Evolutionary conservation across 1,284 basidiomycete genomes (phyloP), one percentile per base, ranked within the genome.

Genomic region (Apiotrichum laibachii): DNA sequence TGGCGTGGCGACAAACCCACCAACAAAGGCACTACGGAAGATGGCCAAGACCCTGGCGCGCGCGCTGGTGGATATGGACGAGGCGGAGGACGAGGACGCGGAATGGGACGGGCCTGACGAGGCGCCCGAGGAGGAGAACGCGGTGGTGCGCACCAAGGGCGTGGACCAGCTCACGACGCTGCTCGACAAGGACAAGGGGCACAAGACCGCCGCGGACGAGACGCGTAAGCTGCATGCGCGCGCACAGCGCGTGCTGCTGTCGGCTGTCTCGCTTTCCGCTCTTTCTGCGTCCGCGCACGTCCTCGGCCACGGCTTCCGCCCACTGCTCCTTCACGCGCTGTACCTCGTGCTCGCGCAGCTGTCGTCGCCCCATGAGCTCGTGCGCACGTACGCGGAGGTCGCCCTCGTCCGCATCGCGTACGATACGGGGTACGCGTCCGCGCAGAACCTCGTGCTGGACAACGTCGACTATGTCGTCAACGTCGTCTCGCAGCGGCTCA

Each of bases 391-490:
- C 22, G 91, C 87, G 1, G 80, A 87, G 6, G 84, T 85, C 6
- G 81, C 90, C 1, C 81, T 97, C 43, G 76, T 83, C 61, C 85
- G 83, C 61, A 83, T 94, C 46, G 82, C 90, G 2, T 79, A 82
- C 22, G 81, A 85, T 57, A 85, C 86, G 1, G 90, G 88, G 2
- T 93, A 92, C 67, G 90, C 91, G 9, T 88, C 88, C 1, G 84
- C 90, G 0, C 85, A 86, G 37, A 92, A 92, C 70, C 81, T 96
- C 35, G 81, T 97, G 6, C 82, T 96, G 34, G 88, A 92, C 31
- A 94, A 96, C 74, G 93, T 94, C 66, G 93, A 97, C 78, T 96
- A 97, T 70, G 88, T 91, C 10, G 84, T 97, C 59, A 92, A 95
- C 67, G 84, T 88, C 13, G 87, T 93, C 11, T 90, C 89, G 1